Evolutionary conservation across 2,329 filamentous ascomycete species (phyloP).

Genomic region (Didymella lethalis): DNA sequence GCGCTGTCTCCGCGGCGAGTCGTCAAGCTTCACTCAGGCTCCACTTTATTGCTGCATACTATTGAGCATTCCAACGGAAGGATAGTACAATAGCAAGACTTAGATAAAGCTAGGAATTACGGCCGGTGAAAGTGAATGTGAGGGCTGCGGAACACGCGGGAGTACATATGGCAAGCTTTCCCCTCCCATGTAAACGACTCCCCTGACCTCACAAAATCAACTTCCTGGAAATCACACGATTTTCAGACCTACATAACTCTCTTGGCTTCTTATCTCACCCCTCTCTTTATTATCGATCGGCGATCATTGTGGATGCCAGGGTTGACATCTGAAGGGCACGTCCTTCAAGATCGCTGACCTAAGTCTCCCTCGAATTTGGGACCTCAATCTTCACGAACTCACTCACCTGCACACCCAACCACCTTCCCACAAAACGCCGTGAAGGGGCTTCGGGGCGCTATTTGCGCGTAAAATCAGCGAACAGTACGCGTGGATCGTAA

Average conservation of each 20-base stretch:
- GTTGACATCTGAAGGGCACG: conserved; percentile 26
- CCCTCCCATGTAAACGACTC: conserved; percentile 9
- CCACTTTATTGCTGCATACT: neutral
- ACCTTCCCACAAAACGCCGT: conserved; percentile 40
- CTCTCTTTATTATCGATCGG: conserved; percentile 9
- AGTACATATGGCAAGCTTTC: conserved; percentile 14
- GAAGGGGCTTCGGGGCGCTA: conserved; percentile 38
- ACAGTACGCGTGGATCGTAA: conserved; percentile 47
- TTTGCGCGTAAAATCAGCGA: conserved; percentile 37
- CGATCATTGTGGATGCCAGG: conserved; percentile 25
- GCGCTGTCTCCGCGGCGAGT: neutral
- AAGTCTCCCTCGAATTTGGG: conserved; percentile 33
- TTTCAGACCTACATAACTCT: neutral
- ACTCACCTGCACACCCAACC: conserved; percentile 34
- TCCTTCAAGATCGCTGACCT: conserved; percentile 23
- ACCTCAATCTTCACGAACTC: conserved; percentile 31
- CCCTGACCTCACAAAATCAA: conserved; percentile 20
- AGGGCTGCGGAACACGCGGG: conserved; percentile 22
- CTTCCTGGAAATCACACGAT: conserved; percentile 2
- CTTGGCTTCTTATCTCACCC: neutral
- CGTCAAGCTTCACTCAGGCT: conserved; percentile 3
- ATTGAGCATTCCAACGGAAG: neutral
- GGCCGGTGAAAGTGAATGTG: conserved; percentile 23
- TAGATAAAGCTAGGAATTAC: neutral
- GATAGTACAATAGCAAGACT: neutral